Evolutionary conservation across 495 filamentous ascomycete genomes (phyloP), one percentile per base, ranked within the genome.

Genomic region (Penicillium dipodomyicola): DNA sequence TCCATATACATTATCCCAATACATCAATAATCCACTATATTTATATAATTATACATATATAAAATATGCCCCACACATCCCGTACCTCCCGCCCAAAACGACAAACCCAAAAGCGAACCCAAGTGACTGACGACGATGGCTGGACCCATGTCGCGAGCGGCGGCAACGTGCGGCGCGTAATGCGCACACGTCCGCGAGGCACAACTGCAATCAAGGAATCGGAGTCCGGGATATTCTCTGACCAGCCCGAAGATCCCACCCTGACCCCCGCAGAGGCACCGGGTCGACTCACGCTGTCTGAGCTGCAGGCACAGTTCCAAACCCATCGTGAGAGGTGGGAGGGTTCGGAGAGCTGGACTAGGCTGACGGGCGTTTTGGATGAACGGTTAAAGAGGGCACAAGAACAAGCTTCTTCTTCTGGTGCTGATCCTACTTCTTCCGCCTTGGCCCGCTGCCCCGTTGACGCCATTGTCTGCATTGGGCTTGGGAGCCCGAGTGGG

Each of bases 81-180:
- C 75, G 78, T 62, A 75, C 65, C 23, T 70, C 72, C n/a, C 77
- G 76, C 37, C 73, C 72, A 56, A 77, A 75, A 44, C 66, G 58
- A 22, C 46, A 59, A 50, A 47, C 43, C 27, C 59, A 71, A 49
- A 83, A 84, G 62, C 71, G 74, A 30, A 65, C 72, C 49, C 56
- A 78, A 69, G 59, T 83, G 50, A 76, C 73, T 43, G 78, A 77
- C 64, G 57, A 70, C 29, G 68, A 78, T 33, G 81, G 82, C 71
- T 85, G 82, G 82, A 82, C 80, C 30, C 81, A 84, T 65, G 74
- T 84, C 59, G 68, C 75, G 42, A 73, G 65, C 25, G 64, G 64
- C 14, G 59, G 61, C 56, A 67, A 61, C 44, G 66, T 67, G 43
- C 62, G 61, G 22, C 65, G 67, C 25, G 58, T 54, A 47, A 47